These are phyloP conservation scores for Camellia sinensis DNA, from an alignment of 148 eudicot genomes.

Conservation along the genomic window DNA sequence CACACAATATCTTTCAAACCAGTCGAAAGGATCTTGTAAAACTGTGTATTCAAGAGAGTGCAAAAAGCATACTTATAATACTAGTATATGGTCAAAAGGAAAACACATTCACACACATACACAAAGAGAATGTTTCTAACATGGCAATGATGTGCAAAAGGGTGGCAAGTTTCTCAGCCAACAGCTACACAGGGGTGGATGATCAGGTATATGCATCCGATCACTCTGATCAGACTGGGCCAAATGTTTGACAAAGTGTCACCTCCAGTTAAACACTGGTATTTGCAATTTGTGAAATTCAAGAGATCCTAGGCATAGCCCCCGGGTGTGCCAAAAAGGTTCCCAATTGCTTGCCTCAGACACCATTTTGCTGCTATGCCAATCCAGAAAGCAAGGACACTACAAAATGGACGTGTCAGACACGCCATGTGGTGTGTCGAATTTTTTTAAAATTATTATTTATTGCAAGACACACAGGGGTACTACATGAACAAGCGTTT, in stretches of 20 bases:
- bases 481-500: no score
- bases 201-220: not conserved
- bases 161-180: not conserved
- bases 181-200: not conserved
- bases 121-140: not conserved
- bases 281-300: not conserved
- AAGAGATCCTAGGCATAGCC: not conserved
- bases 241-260: not conserved
- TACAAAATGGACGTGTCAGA: no score
- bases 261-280: not conserved
- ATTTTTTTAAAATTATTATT: no score
- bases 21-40: slow-evolving; percentile 70
- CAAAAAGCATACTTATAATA: not conserved
- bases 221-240: not conserved
- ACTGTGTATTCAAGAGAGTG: slow-evolving; percentile 38
- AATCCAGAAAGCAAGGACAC: no score
- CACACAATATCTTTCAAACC: slow-evolving; percentile 83
- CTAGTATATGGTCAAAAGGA: not conserved
- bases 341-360: not conserved
- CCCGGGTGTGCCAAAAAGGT: not conserved
- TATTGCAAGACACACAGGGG: no score
- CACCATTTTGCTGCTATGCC: not conserved
- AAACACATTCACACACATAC: not conserved
- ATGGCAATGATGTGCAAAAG: not conserved
- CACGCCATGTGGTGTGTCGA: no score